Evolutionary conservation across 2,329 filamentous ascomycete species (phyloP).

Genomic region (Metarhizium rileyi): DNA sequence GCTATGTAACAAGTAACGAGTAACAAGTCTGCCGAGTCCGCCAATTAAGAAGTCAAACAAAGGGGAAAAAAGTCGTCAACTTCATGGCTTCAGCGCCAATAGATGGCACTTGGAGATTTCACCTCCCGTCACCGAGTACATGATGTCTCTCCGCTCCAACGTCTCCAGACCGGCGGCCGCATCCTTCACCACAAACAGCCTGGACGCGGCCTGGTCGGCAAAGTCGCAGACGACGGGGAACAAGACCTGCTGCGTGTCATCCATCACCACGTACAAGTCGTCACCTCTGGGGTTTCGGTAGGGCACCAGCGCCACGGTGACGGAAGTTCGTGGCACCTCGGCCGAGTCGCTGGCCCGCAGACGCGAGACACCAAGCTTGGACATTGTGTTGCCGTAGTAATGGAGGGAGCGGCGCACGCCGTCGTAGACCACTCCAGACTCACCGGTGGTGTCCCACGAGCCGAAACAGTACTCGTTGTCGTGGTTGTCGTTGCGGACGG

Average conservation of each 20-base stretch:
- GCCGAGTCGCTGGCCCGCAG: constrained; percentile 15
- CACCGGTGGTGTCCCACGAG: constrained; percentile 13
- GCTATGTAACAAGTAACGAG: too few species aligned
- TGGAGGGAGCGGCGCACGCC: constrained; percentile 18
- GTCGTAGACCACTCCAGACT: constrained; percentile 14
- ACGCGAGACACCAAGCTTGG: constrained; percentile 18
- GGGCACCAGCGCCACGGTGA: constrained; percentile 12
- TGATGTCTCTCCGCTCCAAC: constrained; percentile 14
- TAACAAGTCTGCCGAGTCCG: too few species aligned
- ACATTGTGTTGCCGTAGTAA: constrained; percentile 25
- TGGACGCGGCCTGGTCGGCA: constrained; percentile 10
- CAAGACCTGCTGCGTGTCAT: constrained; percentile 14
- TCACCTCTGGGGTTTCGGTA: constrained; percentile 7
- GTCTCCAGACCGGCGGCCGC: constrained; percentile 12
- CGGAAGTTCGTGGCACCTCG: constrained; percentile 10
- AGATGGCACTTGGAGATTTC: constrained; percentile 10
- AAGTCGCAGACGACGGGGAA: constrained; percentile 22
- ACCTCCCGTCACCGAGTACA: constrained; percentile 18
- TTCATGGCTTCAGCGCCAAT: constrained; percentile 3
- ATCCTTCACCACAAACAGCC: constrained; percentile 19
- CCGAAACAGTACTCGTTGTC: constrained; percentile 13
- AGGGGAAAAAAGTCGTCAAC: neutral
- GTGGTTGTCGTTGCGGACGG: constrained; percentile 11
- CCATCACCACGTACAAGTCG: constrained; percentile 13
- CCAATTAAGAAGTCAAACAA: too few species aligned